Evolutionary conservation across 2,329 filamentous ascomycete genomes (phyloP), one percentile per base, ranked within the genome.

Genomic region (Sporothrix mexicana): DNA sequence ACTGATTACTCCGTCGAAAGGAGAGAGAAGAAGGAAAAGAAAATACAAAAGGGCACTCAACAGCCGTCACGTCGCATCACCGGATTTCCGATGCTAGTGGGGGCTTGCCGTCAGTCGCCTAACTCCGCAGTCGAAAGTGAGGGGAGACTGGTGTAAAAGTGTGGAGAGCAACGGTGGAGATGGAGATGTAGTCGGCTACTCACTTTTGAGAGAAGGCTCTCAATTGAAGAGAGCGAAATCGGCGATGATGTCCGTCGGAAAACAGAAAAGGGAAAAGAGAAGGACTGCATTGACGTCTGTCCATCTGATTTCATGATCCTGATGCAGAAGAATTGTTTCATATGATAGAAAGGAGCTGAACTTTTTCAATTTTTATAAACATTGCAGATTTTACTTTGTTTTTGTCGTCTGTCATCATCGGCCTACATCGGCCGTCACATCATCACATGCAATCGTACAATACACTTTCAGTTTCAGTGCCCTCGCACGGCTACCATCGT

Each of bases 401-500:
- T 13, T 68, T 13, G 15, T 12, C 25, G 68, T 5, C 36, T 41
- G 4, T 49, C 64, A 7, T 15, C 53, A 13, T 25, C 30, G 36
- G 15, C 17, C 17, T 36, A 36, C 30, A 36, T 36, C 30, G 30
- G 30, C 30, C 30, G 30, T 36, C 30, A 36, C 30, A 30, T 30
- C 30, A 36, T 68, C 47, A 55, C 66, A 68, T 55, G 47, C 7
- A 47, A 61, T 57, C 55, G 13, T 59, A 59, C 68, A 69, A 7
- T 25, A 25, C n/a, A n/a, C n/a, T n/a, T n/a, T n/a, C n/a, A n/a
- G n/a, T n/a, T n/a, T n/a, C n/a, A n/a, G n/a, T n/a, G n/a, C n/a
- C n/a, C n/a, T n/a, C n/a, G n/a, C n/a, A n/a, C n/a, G n/a, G n/a
- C 78, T 77, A 81, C 82, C 82, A 80, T 69, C 73, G 73, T 74